Conservation (phyloP, 768 basidiomycete genomes). For the Terana coerulea region DNA sequence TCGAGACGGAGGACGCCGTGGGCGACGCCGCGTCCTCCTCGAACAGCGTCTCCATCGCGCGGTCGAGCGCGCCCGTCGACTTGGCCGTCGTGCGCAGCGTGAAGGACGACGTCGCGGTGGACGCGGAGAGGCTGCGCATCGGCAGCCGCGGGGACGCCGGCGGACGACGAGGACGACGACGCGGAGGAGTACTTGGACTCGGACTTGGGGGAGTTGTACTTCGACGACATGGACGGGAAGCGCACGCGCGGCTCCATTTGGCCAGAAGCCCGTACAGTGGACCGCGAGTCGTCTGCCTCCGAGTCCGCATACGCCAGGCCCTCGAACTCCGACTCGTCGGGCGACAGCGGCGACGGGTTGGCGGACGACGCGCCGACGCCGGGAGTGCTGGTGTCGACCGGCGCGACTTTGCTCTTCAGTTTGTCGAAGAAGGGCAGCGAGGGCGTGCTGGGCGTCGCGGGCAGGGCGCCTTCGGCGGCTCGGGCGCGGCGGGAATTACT, state of each 20-base stretch:
- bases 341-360: slow-evolving; percentile 11
- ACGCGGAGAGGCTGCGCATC: slow-evolving; percentile 26
- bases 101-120: slow-evolving; percentile 25
- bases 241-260: slow-evolving; percentile 23
- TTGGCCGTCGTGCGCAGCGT: slow-evolving; percentile 24
- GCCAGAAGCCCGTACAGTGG: slow-evolving; percentile 12
- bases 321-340: slow-evolving; percentile 25
- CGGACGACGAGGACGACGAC: slow-evolving; percentile 11
- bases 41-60: slow-evolving; percentile 49
- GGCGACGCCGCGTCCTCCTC: slow-evolving; percentile 34
- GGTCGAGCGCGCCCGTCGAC: slow-evolving; percentile 39
- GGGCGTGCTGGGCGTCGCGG: slow-evolving; percentile 19
- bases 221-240: slow-evolving; percentile 30
- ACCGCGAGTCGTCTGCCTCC: slow-evolving; percentile 25
- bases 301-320: slow-evolving; percentile 36
- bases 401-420: slow-evolving; percentile 34
- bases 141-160: slow-evolving; percentile 20
- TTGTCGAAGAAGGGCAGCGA: slow-evolving; percentile 56
- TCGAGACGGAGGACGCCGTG: slow-evolving; percentile 31
- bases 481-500: slow-evolving; percentile 20
- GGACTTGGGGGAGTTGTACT: slow-evolving; percentile 12
- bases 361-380: slow-evolving; percentile 16
- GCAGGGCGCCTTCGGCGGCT: slow-evolving; percentile 21
- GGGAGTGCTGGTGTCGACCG: slow-evolving; percentile 16
- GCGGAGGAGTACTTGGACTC: slow-evolving; percentile 20